Conservation (phyloP, 768 basidiomycete species). For the Clathrus columnatus region DNA sequence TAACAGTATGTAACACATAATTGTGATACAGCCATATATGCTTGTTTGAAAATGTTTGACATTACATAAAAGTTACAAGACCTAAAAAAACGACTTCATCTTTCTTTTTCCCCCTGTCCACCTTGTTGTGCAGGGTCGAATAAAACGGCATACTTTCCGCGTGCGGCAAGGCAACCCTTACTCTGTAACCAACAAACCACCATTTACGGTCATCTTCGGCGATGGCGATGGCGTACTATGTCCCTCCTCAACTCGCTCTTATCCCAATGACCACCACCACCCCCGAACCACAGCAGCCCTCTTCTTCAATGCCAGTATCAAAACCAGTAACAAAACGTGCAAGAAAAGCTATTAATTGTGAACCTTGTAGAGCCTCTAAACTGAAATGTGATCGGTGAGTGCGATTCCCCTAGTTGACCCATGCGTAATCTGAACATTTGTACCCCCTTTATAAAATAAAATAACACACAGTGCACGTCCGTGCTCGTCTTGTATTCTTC, state of each 20-base stretch:
- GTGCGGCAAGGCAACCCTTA: no score
- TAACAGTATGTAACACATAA: no score
- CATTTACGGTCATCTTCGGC: not conserved
- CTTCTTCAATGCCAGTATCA: not conserved
- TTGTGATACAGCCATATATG: no score
- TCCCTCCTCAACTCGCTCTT: not conserved
- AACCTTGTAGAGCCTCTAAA: conserved; percentile 80
- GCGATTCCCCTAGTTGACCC: conserved; percentile 1
- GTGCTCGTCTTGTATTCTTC: conserved; percentile 80
- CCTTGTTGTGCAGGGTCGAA: no score
- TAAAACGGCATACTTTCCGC: no score
- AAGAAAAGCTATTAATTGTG: conserved; percentile 82
- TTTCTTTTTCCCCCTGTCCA: no score
- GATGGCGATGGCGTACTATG: not conserved
- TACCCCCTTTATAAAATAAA: not conserved
- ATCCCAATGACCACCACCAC: not conserved
- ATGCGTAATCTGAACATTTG: not conserved
- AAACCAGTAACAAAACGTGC: conserved; percentile 46
- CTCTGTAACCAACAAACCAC: not conserved
- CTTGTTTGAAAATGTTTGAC: no score
- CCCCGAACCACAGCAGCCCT: not conserved
- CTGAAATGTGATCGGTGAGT: conserved; percentile 79
- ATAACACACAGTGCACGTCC: conserved; percentile 66
- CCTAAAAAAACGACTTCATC: no score
- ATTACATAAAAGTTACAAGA: no score